A percentile compares a stretch with the other conserved stretches of the same genome.
Conservation (phyloP, 176 grass and related monocot genomes). For the Raddia distichophylla region DNA sequence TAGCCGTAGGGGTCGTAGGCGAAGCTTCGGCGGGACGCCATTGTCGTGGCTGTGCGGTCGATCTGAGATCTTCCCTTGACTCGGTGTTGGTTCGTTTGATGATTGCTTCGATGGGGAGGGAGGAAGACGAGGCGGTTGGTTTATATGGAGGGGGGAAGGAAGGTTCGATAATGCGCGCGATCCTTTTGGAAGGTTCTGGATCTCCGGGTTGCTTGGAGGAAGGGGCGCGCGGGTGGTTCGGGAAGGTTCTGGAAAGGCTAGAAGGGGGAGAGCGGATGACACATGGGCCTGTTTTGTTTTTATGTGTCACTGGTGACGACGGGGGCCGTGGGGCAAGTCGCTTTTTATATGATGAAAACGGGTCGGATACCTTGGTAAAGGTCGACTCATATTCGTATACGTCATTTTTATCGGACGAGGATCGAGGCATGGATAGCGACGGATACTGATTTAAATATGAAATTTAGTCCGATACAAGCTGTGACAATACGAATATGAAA, state of each 20-base stretch:
- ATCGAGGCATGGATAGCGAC: no score
- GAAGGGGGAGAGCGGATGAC: not conserved
- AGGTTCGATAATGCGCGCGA: not conserved
- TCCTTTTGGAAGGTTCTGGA: conserved; percentile 16
- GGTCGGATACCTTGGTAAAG: no score
- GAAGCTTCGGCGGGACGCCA: conserved; percentile 43
- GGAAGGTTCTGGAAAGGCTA: not conserved
- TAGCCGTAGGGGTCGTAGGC: conserved; percentile 39
- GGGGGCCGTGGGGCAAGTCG: no score
- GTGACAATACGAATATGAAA: no score
- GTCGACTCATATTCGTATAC: no score
- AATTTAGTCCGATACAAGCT: no score
- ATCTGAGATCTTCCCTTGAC: not conserved
- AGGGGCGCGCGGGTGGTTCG: not conserved
- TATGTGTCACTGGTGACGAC: not conserved
- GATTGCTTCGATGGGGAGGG: no score
- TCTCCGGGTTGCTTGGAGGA: not conserved
- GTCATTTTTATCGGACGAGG: no score
- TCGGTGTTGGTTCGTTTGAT: not conserved
- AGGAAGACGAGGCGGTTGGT: not conserved
- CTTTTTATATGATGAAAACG: no score
- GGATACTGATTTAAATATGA: no score
- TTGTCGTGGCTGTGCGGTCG: not conserved
- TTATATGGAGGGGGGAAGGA: not conserved
- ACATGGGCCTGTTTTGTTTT: not conserved